Evolutionary conservation across 176 grass and related monocot genomes (phyloP).

Genomic region (Eragrostis nindensis): DNA sequence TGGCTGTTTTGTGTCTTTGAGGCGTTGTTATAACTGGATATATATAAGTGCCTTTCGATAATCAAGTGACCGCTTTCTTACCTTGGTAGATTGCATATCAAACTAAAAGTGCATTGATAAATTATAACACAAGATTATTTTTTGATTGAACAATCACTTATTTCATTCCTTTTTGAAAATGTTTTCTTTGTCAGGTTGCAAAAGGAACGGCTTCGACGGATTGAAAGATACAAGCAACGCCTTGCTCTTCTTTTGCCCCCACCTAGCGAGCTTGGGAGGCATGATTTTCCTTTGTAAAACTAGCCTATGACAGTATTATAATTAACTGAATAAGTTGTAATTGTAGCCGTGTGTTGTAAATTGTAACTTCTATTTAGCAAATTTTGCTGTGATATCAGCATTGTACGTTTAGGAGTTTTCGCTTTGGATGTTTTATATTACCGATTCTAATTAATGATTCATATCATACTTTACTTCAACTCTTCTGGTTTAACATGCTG

Average conservation of each 20-base stretch:
- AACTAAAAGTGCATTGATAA: conserved; percentile 5
- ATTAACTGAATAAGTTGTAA: conserved; percentile 1
- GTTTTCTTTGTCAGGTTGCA: conserved; percentile 53
- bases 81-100: conserved; percentile 5
- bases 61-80: background rate
- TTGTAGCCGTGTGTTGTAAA: conserved; percentile 18
- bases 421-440: background rate
- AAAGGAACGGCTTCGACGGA: conserved; percentile 61
- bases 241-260: conserved; percentile 75
- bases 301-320: background rate
- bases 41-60: background rate
- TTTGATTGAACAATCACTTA: background rate
- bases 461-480: background rate
- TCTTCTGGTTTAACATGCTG: background rate
- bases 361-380: conserved; percentile 4
- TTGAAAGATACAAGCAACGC: conserved; percentile 84
- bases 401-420: conserved; percentile 1
- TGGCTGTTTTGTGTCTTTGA: background rate
- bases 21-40: background rate
- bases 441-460: background rate
- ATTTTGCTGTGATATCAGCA: background rate
- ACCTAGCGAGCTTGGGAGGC: conserved; percentile 49
- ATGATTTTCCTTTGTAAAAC: conserved; percentile 46
- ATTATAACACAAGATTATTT: background rate
- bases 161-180: conserved; percentile 15